phyloP scores from a whole-genome alignment of 2,329 filamentous ascomycete genomes.

The Fusarium subtropicale region DNA sequence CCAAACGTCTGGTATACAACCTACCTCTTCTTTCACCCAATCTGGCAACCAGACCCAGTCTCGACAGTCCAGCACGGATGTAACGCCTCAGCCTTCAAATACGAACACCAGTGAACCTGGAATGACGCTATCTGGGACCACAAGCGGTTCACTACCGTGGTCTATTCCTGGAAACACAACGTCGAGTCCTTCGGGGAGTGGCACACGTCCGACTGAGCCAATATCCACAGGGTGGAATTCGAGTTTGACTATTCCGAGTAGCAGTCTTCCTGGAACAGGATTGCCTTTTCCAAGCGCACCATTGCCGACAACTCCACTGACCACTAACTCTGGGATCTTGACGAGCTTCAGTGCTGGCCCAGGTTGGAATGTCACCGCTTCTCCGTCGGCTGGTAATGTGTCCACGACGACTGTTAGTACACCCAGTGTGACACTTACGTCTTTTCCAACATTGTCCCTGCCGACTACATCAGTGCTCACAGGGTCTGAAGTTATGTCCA shows the following conservation, averaged over 20 bases:
- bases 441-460: background rate
- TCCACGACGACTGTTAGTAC: conserved; percentile 5
- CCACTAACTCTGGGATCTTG: background rate
- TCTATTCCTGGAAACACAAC: conserved; percentile 27
- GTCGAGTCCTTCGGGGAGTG: conserved; percentile 11
- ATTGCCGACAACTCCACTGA: background rate
- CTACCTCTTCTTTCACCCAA: background rate
- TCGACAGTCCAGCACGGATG: background rate
- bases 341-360: background rate
- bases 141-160: conserved; percentile 20
- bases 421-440: conserved; percentile 2
- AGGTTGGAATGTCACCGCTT: conserved; percentile 12
- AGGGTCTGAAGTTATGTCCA: background rate
- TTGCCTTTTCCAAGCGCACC: background rate
- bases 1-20: background rate
- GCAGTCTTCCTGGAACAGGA: conserved; percentile 3
- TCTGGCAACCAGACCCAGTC: conserved; percentile 12
- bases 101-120: conserved; percentile 5
- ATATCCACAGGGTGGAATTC: conserved; percentile 29
- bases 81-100: conserved; percentile 3
- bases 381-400: background rate
- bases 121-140: conserved; percentile 14
- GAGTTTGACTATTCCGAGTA: conserved; percentile 15
- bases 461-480: background rate
- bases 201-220: conserved; percentile 23